Evolutionary conservation across 208 protist species (phyloP).

Genomic region (Leishmania major): DNA sequence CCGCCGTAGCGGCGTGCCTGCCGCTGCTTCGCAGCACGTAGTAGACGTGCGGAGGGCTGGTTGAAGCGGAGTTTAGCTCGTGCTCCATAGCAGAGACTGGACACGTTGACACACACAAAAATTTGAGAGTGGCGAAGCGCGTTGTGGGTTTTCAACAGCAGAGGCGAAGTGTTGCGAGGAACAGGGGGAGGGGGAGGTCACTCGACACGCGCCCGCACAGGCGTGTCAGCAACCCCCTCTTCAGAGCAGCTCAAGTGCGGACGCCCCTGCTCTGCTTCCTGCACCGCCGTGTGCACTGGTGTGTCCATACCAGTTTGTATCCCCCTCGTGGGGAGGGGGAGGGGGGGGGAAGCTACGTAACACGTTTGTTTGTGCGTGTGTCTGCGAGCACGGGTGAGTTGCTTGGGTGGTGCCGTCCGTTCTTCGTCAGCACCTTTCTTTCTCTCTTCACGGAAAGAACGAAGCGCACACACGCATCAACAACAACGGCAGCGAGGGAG

Average conservation of each 20-base stretch:
- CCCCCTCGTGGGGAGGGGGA: background rate
- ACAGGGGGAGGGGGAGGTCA: background rate
- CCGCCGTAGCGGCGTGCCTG: background rate
- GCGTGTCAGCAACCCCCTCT: background rate
- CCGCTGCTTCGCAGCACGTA: background rate
- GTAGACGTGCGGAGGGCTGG: no score
- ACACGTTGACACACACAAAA: background rate
- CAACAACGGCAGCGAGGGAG: background rate
- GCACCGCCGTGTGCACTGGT: background rate
- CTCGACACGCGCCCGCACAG: background rate
- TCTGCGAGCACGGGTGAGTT: background rate
- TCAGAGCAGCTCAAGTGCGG: background rate
- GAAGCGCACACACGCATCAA: background rate
- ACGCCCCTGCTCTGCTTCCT: background rate
- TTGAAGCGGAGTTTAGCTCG: background rate
- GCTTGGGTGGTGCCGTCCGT: background rate
- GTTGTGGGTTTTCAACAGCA: background rate
- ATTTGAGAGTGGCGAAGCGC: background rate
- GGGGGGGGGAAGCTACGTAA: background rate
- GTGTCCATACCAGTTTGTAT: background rate
- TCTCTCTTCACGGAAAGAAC: background rate
- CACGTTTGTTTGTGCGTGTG: background rate
- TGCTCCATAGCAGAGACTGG: background rate
- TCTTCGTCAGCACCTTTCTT: background rate
- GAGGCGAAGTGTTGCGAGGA: background rate